phyloP scores from a whole-genome alignment of 2,329 filamentous ascomycete species.

The Trichoderma brevicompactum region DNA sequence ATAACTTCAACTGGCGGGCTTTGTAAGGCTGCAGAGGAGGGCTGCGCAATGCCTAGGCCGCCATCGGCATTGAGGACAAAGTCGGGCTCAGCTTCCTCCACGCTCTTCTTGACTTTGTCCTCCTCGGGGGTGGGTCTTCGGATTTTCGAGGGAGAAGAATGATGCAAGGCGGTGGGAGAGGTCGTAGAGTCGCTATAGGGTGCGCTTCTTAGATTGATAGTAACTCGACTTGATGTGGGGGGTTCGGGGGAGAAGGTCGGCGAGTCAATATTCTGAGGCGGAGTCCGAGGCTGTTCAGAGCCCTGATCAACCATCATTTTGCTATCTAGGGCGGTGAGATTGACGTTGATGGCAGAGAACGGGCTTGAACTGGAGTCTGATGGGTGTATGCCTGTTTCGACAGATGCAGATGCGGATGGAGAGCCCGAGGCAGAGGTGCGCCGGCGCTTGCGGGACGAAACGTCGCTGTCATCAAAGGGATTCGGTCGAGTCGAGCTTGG shows the following conservation, averaged over 20 bases:
- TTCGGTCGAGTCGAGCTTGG: slow-evolving; percentile 66
- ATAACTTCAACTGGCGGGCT: slow-evolving; percentile 53
- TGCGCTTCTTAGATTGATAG: slow-evolving; percentile 61
- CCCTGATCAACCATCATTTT: slow-evolving; percentile 45
- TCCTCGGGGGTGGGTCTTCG: slow-evolving; percentile 8
- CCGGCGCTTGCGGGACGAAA: slow-evolving; percentile 63
- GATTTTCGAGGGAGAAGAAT: neutral
- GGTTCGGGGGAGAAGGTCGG: slow-evolving; percentile 40
- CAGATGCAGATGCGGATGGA: slow-evolving; percentile 57
- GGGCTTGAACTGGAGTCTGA: slow-evolving; percentile 42
- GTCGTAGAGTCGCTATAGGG: slow-evolving; percentile 47
- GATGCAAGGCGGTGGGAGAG: slow-evolving; percentile 30
- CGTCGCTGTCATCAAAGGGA: slow-evolving; percentile 64
- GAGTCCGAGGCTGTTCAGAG: slow-evolving; percentile 46
- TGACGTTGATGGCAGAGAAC: slow-evolving; percentile 35
- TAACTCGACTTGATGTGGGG: slow-evolving; percentile 61
- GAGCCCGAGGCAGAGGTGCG: slow-evolving; percentile 63
- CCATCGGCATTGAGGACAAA: slow-evolving; percentile 38
- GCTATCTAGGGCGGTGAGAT: slow-evolving; percentile 37
- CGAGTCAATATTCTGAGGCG: slow-evolving; percentile 42
- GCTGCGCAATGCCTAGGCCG: slow-evolving; percentile 38
- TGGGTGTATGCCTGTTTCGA: slow-evolving; percentile 46
- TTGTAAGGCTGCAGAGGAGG: slow-evolving; percentile 45
- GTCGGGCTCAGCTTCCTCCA: slow-evolving; percentile 51
- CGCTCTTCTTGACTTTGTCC: slow-evolving; percentile 48